phyloP scores from a whole-genome alignment of 1,284 basidiomycete species.

The Ustilago tritici region DNA sequence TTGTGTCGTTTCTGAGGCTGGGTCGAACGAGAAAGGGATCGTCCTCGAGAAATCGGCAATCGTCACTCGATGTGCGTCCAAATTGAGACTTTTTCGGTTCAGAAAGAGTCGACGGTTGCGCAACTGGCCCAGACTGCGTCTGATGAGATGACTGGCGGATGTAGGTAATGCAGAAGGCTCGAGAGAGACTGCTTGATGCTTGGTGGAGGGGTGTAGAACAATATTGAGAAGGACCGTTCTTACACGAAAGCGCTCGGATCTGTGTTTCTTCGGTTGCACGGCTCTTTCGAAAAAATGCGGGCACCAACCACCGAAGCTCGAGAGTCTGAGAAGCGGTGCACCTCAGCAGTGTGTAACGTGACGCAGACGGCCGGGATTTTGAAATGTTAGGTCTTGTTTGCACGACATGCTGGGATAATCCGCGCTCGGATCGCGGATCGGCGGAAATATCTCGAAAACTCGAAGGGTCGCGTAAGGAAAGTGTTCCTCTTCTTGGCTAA shows the following conservation, averaged over 20 bases:
- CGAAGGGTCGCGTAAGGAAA: constrained; percentile 24
- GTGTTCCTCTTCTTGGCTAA: constrained; percentile 2
- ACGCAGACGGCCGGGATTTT: not conserved
- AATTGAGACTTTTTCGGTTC: not conserved
- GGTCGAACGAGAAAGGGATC: not conserved
- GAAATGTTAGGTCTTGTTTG: not conserved
- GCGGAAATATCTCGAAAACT: constrained; percentile 3
- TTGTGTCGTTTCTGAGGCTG: too few relatives aligned
- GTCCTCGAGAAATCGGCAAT: not conserved
- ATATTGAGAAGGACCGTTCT: constrained; percentile 10
- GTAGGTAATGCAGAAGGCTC: not conserved
- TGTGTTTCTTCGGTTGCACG: constrained; percentile 11
- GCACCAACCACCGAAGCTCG: constrained; percentile 3
- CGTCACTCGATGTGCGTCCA: not conserved
- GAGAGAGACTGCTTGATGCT: not conserved
- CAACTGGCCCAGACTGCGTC: not conserved
- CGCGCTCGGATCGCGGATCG: constrained; percentile 5
- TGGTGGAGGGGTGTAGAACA: not conserved
- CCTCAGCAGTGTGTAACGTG: constrained; percentile 8
- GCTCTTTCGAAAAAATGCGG: constrained; percentile 1
- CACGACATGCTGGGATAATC: not conserved
- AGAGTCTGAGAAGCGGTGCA: not conserved
- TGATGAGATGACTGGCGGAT: not conserved
- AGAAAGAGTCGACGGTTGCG: not conserved
- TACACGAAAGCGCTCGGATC: constrained; percentile 11